Conservation (phyloP, 768 basidiomycete genomes). For the Amyloporia xantha region DNA sequence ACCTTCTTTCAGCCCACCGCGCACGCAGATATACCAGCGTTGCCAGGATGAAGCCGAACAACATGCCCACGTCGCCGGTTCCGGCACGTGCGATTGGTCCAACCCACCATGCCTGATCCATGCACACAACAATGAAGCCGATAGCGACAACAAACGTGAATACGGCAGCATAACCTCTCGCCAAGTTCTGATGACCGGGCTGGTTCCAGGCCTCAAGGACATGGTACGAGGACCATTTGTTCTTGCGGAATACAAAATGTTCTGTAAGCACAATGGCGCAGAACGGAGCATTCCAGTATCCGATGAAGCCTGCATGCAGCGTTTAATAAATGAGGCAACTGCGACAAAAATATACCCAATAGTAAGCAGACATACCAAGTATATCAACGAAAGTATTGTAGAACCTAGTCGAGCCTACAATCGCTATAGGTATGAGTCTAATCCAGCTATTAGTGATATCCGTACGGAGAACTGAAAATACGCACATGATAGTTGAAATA, state of each 20-base stretch:
- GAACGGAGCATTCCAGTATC: conserved; percentile 38
- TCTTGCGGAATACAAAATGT: conserved; percentile 37
- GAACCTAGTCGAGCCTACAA: conserved; percentile 38
- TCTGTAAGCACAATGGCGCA: conserved; percentile 35
- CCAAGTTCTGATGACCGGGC: conserved; percentile 28
- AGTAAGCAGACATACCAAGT: conserved; percentile 30
- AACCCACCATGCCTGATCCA: conserved; percentile 45
- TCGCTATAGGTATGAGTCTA: conserved; percentile 40
- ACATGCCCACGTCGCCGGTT: conserved; percentile 44
- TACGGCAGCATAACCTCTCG: conserved; percentile 34
- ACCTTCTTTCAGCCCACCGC: conserved; percentile 13
- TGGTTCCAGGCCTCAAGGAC: conserved; percentile 30
- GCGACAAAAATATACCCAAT: too few relatives aligned
- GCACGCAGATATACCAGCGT: conserved; percentile 14
- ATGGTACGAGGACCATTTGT: conserved; percentile 30
- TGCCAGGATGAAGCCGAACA: conserved; percentile 16
- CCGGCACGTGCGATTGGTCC: conserved; percentile 39
- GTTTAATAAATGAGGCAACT: not conserved
- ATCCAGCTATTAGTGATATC: not conserved
- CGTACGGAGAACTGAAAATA: not conserved
- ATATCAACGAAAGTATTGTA: conserved; percentile 39
- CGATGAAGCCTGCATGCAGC: conserved; percentile 31
- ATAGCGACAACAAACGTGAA: conserved; percentile 33
- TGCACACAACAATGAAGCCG: conserved; percentile 36
- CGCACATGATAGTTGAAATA: conserved; percentile 40